These are phyloP conservation scores for Fraxinus latifolia DNA, from an alignment of 305 asterid species.

Conservation along the genomic window DNA sequence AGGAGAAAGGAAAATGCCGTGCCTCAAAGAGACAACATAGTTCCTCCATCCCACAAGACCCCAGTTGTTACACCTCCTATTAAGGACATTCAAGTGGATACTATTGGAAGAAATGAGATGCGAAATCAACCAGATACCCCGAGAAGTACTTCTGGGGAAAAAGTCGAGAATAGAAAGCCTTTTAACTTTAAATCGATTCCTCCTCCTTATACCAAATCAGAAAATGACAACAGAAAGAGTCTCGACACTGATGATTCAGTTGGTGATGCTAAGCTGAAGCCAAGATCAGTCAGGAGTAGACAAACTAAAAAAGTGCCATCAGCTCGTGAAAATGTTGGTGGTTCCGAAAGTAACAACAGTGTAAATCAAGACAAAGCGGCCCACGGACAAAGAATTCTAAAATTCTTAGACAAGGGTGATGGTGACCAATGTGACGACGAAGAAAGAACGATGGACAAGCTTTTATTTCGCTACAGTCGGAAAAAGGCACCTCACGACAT, in stretches of 20 bases:
- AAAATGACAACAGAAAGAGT: slow-evolving; percentile 7
- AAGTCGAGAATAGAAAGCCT: slow-evolving; percentile 26
- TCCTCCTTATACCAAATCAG: slow-evolving; percentile 54
- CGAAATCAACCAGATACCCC: slow-evolving; percentile 17
- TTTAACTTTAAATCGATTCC: slow-evolving; percentile 30
- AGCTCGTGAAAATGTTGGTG: slow-evolving; percentile 7
- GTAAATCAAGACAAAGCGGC: slow-evolving; percentile 31
- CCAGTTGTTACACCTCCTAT: slow-evolving; percentile 1
- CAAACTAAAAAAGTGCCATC: slow-evolving; percentile 19
- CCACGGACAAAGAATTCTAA: slow-evolving; percentile 34
- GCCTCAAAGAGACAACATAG: not conserved
- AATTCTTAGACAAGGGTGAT: slow-evolving; percentile 34
- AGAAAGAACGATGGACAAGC: slow-evolving; percentile 47
- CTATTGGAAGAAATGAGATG: not conserved
- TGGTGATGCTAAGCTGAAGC: slow-evolving; percentile 25
- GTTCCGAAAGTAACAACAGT: not conserved
- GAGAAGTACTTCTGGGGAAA: slow-evolving; percentile 25
- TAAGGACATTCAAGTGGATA: slow-evolving; percentile 41
- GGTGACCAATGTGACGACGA: slow-evolving; percentile 40
- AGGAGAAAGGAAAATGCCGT: slow-evolving; percentile 5
- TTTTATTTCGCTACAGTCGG: slow-evolving; percentile 46
- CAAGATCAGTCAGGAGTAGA: slow-evolving; percentile 54
- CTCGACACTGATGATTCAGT: slow-evolving; percentile 10
- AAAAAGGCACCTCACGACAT: slow-evolving; percentile 30
- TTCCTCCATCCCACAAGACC: not conserved